Conservation (phyloP, 192 early-diverging fungal species). For the Rhizophlyctis rosea region DNA sequence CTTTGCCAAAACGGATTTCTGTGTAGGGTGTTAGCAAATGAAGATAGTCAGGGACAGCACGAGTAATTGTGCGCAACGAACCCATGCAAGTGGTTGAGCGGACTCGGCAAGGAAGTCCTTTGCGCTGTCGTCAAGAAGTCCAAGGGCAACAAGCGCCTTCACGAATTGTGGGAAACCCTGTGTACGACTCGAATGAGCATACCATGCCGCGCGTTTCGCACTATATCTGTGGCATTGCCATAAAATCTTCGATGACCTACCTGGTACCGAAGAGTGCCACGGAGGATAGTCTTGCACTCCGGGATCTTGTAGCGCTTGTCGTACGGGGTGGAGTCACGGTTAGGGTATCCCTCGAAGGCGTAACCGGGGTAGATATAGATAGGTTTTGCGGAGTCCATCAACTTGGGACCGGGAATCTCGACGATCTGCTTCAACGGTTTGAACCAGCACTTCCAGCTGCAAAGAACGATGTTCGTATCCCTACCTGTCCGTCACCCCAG, state of each 20-base stretch:
- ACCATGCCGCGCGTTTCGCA: neutral
- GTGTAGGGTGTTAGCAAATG: conserved; percentile 2
- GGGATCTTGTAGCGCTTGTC: conserved; percentile 90
- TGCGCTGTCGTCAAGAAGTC: conserved; percentile 79
- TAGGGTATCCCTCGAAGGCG: conserved; percentile 93
- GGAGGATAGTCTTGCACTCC: conserved; percentile 86
- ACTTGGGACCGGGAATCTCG: conserved; percentile 73
- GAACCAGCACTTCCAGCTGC: too few relatives aligned
- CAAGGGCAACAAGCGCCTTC: conserved; percentile 90
- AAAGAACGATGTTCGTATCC: too few relatives aligned
- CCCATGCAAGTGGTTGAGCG: conserved; percentile 62
- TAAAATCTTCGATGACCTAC: neutral
- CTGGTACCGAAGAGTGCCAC: conserved; percentile 92
- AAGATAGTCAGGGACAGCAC: neutral
- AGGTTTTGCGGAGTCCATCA: conserved; percentile 91
- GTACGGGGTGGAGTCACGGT: conserved; percentile 96
- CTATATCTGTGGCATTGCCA: neutral
- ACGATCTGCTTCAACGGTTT: conserved; percentile 40
- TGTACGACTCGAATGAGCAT: neutral
- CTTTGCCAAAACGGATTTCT: conserved; percentile 69
- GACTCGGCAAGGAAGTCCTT: conserved; percentile 51
- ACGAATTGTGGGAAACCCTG: conserved; percentile 94
- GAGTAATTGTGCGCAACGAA: neutral
- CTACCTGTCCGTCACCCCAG: conserved; percentile 80
- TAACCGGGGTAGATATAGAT: conserved; percentile 94